Percentiles rank a stretch among this genome's conserved stretches.
phyloP scores from a whole-genome alignment of 1,139 yeast genomes.

The Geotrichum histeridarum region DNA sequence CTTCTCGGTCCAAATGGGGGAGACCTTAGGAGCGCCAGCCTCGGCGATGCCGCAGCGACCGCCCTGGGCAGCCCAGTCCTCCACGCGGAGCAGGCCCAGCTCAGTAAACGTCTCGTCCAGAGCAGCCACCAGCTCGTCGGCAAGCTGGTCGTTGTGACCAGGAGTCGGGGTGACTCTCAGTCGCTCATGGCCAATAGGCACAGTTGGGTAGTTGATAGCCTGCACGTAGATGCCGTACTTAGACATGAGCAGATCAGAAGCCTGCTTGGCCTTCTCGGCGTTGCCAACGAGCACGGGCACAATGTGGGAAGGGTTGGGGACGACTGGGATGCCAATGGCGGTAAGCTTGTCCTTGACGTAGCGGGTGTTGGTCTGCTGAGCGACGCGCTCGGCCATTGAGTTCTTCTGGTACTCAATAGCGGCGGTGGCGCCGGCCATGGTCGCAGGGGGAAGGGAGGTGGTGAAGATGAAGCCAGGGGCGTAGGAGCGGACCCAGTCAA shows the following conservation, averaged over 20 bases:
- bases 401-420: slow-evolving; percentile 82
- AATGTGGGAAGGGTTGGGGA: slow-evolving; percentile 96
- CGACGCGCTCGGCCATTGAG: slow-evolving; percentile 70
- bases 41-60: slow-evolving; percentile 88
- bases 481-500: slow-evolving; percentile 93
- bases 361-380: slow-evolving; percentile 79
- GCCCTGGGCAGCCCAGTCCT: slow-evolving; percentile 74
- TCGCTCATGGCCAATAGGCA: slow-evolving; percentile 91
- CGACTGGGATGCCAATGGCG: slow-evolving; percentile 80
- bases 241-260: slow-evolving; percentile 80
- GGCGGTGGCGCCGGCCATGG: slow-evolving; percentile 90
- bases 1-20: slow-evolving; percentile 75
- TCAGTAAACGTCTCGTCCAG: slow-evolving; percentile 76
- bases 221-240: slow-evolving; percentile 89
- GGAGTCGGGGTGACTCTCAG: slow-evolving; percentile 97
- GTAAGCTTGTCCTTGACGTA: slow-evolving; percentile 73
- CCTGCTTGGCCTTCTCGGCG: slow-evolving; percentile 85
- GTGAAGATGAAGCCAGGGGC: slow-evolving; percentile 98
- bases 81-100: slow-evolving; percentile 65
- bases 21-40: slow-evolving; percentile 39
- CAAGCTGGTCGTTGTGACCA: slow-evolving; percentile 75
- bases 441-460: slow-evolving; percentile 93
- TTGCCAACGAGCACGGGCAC: slow-evolving; percentile 93
- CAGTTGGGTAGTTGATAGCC: slow-evolving; percentile 97
- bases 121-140: slow-evolving; percentile 71